A percentile compares a stretch with the other conserved stretches of the same genome.
phyloP scores from a whole-genome alignment of 129 eudicot species.

The Ambrosia artemisiifolia region DNA sequence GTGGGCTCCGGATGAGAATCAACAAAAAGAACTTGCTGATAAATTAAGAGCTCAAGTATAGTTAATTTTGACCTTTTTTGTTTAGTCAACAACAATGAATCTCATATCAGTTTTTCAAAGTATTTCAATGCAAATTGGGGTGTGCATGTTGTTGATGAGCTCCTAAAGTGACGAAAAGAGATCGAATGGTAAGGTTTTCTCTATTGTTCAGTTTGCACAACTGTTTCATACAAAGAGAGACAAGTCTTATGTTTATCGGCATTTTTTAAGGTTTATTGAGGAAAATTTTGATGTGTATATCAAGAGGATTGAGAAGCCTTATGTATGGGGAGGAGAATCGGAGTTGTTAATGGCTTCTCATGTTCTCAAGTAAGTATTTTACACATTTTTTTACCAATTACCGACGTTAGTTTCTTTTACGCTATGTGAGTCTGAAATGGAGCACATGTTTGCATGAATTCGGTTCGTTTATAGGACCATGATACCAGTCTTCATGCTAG shows the following conservation, averaged over 20 bases:
- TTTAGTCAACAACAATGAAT: not conserved
- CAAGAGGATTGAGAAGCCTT: constrained; percentile 56
- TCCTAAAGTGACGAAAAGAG: constrained; percentile 69
- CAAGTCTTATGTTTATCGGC: not conserved
- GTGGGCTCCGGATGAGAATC: constrained; percentile 77
- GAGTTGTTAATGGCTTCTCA: constrained; percentile 85
- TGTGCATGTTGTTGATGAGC: constrained; percentile 77
- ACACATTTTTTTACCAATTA: not conserved
- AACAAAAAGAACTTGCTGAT: constrained; percentile 80
- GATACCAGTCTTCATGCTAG: constrained; percentile 69
- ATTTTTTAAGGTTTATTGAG: constrained; percentile 59
- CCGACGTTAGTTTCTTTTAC: not conserved
- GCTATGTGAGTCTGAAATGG: constrained; percentile 1
- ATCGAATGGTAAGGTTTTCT: constrained; percentile 55
- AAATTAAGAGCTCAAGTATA: constrained; percentile 77
- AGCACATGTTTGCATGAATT: not conserved
- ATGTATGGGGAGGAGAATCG: constrained; percentile 96
- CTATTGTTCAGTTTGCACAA: not conserved
- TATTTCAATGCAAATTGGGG: not conserved
- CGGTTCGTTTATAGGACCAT: constrained; percentile 45
- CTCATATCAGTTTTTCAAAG: not conserved
- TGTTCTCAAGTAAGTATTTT: constrained; percentile 62
- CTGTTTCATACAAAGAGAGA: not conserved
- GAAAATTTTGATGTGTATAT: constrained; percentile 77
- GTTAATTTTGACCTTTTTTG: not conserved